phyloP scores from a whole-genome alignment of 2,329 filamentous ascomycete genomes.

The Thelonectria blattea region DNA sequence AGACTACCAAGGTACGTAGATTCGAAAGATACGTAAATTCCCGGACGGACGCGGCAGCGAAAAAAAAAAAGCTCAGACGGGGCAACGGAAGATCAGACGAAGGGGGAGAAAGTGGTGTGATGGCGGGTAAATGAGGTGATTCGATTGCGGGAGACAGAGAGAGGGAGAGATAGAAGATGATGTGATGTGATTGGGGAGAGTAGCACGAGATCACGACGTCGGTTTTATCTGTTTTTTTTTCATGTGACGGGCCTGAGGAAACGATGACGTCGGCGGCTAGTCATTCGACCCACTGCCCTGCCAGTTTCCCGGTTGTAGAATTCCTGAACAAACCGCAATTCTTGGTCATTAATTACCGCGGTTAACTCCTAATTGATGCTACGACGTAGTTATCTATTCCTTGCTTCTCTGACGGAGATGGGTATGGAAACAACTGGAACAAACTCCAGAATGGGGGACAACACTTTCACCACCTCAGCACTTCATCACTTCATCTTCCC shows the following conservation, averaged over 20 bases:
- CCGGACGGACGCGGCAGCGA: too few species aligned
- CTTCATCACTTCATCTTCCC: too few species aligned
- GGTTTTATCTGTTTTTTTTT: constrained; percentile 7
- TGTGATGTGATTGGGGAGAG: constrained; percentile 9
- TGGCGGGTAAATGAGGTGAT: background rate
- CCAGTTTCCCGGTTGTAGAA: background rate
- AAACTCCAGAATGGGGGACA: too few species aligned
- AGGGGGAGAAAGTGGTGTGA: constrained; percentile 14
- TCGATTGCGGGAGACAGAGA: background rate
- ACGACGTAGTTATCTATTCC: too few species aligned
- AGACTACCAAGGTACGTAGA: background rate
- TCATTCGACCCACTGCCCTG: constrained; percentile 1
- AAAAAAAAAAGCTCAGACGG: too few species aligned
- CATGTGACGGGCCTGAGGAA: constrained; percentile 11
- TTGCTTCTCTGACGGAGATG: too few species aligned
- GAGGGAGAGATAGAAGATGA: background rate
- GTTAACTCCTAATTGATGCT: too few species aligned
- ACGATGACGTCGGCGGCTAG: constrained; percentile 21
- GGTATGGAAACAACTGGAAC: too few species aligned
- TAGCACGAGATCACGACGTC: constrained; percentile 1
- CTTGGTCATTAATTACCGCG: too few species aligned
- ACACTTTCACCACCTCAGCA: too few species aligned
- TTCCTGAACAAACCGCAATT: background rate
- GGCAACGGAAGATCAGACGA: background rate
- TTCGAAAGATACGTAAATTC: too few species aligned